phyloP scores from a whole-genome alignment of 345 rosid genomes.

The Citrus maxima region DNA sequence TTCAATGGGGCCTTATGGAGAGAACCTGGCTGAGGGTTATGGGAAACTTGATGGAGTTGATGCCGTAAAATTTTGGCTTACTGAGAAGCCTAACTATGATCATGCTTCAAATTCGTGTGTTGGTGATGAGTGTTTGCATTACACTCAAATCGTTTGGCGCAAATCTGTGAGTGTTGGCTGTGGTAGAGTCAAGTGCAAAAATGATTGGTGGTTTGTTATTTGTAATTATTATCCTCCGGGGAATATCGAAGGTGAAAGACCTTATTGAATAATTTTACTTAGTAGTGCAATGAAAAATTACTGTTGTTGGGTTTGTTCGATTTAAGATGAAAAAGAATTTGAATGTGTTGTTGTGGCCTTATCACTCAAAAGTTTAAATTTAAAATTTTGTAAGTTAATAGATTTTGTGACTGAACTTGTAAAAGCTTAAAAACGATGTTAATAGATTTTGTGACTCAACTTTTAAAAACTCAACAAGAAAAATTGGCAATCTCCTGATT shows the following conservation, averaged over 20 bases:
- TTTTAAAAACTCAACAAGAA: too few species aligned
- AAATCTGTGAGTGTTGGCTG: slow-evolving; percentile 17
- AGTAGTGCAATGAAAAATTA: too few species aligned
- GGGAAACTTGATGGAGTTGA: slow-evolving; percentile 1
- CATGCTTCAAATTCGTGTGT: slow-evolving; percentile 11
- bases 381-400: too few species aligned
- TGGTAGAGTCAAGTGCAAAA: slow-evolving; percentile 20
- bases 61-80: slow-evolving; percentile 25
- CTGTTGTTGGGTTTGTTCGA: too few species aligned
- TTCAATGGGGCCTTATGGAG: slow-evolving; percentile 29
- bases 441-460: too few species aligned
- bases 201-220: slow-evolving; percentile 19
- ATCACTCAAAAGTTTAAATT: too few species aligned
- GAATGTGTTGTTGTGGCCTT: too few species aligned
- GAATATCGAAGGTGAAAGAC: slow-evolving; percentile 15
- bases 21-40: slow-evolving; percentile 28
- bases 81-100: slow-evolving; percentile 24
- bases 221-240: slow-evolving; percentile 23
- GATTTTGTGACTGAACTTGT: too few species aligned
- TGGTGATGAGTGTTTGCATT: slow-evolving; percentile 24
- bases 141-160: slow-evolving; percentile 33
- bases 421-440: too few species aligned
- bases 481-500: too few species aligned
- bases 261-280: background rate
- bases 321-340: too few species aligned